Base-by-base conservation (phyloP, 1,139 yeast species). In the Debaryomyces udenii region DNA sequence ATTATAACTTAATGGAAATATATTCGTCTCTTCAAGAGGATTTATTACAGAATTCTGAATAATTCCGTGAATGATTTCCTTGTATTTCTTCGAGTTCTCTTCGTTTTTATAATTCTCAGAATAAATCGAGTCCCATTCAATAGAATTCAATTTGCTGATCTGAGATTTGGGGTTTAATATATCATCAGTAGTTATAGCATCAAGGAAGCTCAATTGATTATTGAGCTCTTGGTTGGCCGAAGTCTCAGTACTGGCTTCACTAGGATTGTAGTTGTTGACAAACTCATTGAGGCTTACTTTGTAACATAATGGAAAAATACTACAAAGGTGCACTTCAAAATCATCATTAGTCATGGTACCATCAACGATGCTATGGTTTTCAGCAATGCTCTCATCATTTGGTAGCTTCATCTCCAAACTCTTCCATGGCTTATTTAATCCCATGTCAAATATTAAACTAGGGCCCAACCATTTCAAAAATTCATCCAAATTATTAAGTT, bases 71-170 rank as follows among this genome's bases (percentile, higher is more conserved):
- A 59, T 37, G 2, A 57, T 43, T 10, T 58, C 55, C 13, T 46
- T 46, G 46, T 70, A 68, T 27, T 52, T 51, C 9, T 46, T 46
- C 45, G 55, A 65, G 9, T 47, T 55, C 10, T 51, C 58, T 13
- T 46, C 41, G 38, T 62, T 62, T 9, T 43, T 46, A 0, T 43
- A 45, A 1, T 52, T 50, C 7, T 42, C 30, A 26, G 53, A 43
- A 14, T 70, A 50, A n/a, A 37, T 34, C 0, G 72, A 55, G 43
- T 69, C 72, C 76, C 76, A 71, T 42, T 66, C 68, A 9, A 68
- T 47, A 0, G 55, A 23, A 23, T 56, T 60, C 30, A 67, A 46
- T 38, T 59, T 62, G 34, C 59, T 58, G 7, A 56, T 42, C 28
- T 61, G 62, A 1, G 63, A 53, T 15, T 55, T 57, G 0, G 71